Conservation (phyloP, 441 rosid species). For the Erysimum cheiri region DNA sequence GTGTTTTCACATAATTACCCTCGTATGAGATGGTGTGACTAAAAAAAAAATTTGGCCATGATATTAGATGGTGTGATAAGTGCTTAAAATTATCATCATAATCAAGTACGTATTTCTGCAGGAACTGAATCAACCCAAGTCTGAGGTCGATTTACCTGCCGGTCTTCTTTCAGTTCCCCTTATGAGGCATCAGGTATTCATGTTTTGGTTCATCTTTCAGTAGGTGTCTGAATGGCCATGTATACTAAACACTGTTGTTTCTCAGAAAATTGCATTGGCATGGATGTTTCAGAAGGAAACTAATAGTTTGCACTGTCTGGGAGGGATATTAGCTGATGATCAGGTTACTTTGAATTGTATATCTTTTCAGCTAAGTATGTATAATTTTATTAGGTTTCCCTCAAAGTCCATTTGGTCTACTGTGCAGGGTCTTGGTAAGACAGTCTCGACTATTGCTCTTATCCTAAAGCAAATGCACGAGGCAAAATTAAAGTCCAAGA, state of each 20-base stretch:
- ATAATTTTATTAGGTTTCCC: slow-evolving; percentile 24
- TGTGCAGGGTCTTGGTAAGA: slow-evolving; percentile 97
- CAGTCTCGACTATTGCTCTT: slow-evolving; percentile 93
- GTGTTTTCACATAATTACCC: background rate
- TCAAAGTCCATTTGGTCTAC: slow-evolving; percentile 37
- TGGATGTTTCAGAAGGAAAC: slow-evolving; percentile 98
- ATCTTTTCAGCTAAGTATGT: slow-evolving; percentile 24
- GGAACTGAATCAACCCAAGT: slow-evolving; percentile 90
- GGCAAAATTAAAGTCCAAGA: slow-evolving; percentile 65
- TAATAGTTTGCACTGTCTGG: slow-evolving; percentile 77
- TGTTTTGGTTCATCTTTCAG: slow-evolving; percentile 31
- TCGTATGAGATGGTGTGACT: slow-evolving; percentile 19
- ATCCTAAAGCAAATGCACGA: slow-evolving; percentile 79
- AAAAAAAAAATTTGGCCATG: background rate
- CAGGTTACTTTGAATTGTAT: slow-evolving; percentile 61
- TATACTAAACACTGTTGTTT: slow-evolving; percentile 43
- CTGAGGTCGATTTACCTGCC: slow-evolving; percentile 64
- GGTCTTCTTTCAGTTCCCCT: slow-evolving; percentile 87
- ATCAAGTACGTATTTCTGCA: slow-evolving; percentile 44
- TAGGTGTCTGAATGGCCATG: slow-evolving; percentile 16
- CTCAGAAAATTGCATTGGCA: slow-evolving; percentile 94
- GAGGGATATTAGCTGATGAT: slow-evolving; percentile 99
- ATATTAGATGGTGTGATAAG: slow-evolving; percentile 13
- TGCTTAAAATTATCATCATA: slow-evolving; percentile 21
- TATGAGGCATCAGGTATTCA: slow-evolving; percentile 88